phyloP scores from a whole-genome alignment of 352 stramenopile genomes.

The Pilasporangium apinafurcum region DNA sequence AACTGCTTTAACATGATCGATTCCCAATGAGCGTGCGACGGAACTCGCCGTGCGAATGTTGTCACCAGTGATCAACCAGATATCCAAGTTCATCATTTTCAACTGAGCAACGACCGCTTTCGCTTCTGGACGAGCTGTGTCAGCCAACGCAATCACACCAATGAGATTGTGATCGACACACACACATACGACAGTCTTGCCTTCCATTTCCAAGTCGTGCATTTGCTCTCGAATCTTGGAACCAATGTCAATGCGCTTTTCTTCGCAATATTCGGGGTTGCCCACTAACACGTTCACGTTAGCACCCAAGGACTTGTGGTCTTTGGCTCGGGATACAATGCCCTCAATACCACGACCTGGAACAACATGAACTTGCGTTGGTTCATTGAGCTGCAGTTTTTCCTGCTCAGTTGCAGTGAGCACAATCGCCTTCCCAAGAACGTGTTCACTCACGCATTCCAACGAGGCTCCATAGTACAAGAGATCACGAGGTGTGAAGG shows the following conservation, averaged over 20 bases:
- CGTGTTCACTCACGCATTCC: constrained; percentile 83
- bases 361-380: constrained; percentile 63
- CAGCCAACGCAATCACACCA: constrained; percentile 70
- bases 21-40: constrained; percentile 86
- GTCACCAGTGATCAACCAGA: constrained; percentile 90
- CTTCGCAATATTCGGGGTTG: constrained; percentile 75
- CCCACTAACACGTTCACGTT: constrained; percentile 59
- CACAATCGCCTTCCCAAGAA: constrained; percentile 81
- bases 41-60: constrained; percentile 88
- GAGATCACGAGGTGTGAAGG: constrained; percentile 60
- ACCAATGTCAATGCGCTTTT: constrained; percentile 61
- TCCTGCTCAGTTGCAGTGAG: constrained; percentile 68
- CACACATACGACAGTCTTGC: constrained; percentile 82
- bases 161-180: constrained; percentile 61
- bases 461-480: constrained; percentile 75
- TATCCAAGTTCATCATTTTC: constrained; percentile 75
- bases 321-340: constrained; percentile 29
- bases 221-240: constrained; percentile 66
- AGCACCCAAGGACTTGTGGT: neutral
- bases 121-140: constrained; percentile 69
- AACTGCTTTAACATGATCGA: constrained; percentile 83
- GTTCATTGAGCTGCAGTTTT: constrained; percentile 67
- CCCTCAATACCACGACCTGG: constrained; percentile 78
- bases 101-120: constrained; percentile 66
- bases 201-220: constrained; percentile 77